Percentiles rank a stretch among this genome's conserved stretches.
Conservation (phyloP, 1,284 basidiomycete genomes). For the Ceratobasidium sp. region DNA sequence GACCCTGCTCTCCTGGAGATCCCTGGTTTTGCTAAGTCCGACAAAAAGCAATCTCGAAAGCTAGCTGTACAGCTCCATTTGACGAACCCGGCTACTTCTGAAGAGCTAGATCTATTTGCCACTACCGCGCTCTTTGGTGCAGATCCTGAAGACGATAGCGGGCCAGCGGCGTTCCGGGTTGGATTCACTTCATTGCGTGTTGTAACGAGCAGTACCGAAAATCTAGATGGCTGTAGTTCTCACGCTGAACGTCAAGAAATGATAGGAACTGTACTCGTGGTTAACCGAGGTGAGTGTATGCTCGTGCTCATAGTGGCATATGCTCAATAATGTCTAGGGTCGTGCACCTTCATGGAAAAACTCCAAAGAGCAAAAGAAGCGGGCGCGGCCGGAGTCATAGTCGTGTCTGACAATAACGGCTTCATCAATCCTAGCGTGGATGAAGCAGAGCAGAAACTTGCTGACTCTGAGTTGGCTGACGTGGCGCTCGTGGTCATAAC, state of each 20-base stretch:
- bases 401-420: constrained; percentile 64
- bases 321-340: constrained; percentile 65
- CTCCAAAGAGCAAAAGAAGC: constrained; percentile 72
- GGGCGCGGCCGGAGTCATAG: constrained; percentile 79
- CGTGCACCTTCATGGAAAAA: constrained; percentile 87
- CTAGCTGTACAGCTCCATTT: constrained; percentile 59
- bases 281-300: constrained; percentile 28
- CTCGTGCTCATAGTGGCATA: not conserved
- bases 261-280: constrained; percentile 29
- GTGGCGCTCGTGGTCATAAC: constrained; percentile 73
- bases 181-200: constrained; percentile 23
- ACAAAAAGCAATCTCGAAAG: constrained; percentile 11
- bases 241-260: not conserved
- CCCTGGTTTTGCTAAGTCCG: constrained; percentile 48
- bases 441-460: constrained; percentile 64
- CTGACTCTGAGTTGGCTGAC: constrained; percentile 63
- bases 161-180: constrained; percentile 27
- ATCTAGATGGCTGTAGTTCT: constrained; percentile 25
- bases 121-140: constrained; percentile 80
- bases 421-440: constrained; percentile 77
- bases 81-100: constrained; percentile 56
- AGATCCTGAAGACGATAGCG: constrained; percentile 59
- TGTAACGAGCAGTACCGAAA: constrained; percentile 5
- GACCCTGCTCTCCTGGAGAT: constrained; percentile 71
- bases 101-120: constrained; percentile 67